Conservation (phyloP, 495 filamentous ascomycete genomes). For the Aspergillus haitiensis region DNA sequence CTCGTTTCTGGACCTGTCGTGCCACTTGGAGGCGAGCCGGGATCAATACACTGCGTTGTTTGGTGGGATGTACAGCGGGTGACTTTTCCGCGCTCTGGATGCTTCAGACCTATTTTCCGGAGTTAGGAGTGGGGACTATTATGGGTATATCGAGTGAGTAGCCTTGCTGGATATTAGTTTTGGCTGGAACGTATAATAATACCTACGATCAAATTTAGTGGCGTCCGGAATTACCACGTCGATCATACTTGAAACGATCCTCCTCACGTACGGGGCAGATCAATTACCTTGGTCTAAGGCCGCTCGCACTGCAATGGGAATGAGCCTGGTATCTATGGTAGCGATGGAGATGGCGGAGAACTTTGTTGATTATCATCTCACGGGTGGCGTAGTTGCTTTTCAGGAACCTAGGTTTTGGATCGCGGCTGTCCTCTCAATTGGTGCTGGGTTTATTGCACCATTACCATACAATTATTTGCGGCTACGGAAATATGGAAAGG, state of each 20-base stretch:
- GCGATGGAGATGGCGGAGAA: constrained; percentile 50
- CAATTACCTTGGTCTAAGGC: constrained; percentile 39
- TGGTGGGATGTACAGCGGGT: constrained; percentile 45
- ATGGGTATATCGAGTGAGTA: constrained; percentile 32
- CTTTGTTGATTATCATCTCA: constrained; percentile 48
- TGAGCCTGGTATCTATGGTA: constrained; percentile 52
- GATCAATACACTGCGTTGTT: constrained; percentile 48
- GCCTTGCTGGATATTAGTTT: too few relatives aligned
- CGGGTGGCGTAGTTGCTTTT: constrained; percentile 42
- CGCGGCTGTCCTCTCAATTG: constrained; percentile 38
- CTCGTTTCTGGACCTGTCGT: constrained; percentile 36
- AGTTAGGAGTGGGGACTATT: constrained; percentile 38
- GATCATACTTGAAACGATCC: constrained; percentile 44
- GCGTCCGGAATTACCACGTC: constrained; percentile 44
- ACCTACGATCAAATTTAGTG: constrained; percentile 31
- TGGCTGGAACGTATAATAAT: not conserved
- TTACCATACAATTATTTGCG: constrained; percentile 51
- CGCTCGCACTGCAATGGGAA: constrained; percentile 45
- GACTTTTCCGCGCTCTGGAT: constrained; percentile 45
- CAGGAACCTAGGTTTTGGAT: constrained; percentile 37
- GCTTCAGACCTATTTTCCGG: constrained; percentile 39
- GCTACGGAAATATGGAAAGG: constrained; percentile 42
- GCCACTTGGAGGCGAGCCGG: constrained; percentile 40
- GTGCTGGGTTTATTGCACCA: constrained; percentile 45
- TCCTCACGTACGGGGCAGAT: constrained; percentile 44